Conservation (phyloP, 2,329 filamentous ascomycete species). For the Berkeleyomyces rouxiae region DNA sequence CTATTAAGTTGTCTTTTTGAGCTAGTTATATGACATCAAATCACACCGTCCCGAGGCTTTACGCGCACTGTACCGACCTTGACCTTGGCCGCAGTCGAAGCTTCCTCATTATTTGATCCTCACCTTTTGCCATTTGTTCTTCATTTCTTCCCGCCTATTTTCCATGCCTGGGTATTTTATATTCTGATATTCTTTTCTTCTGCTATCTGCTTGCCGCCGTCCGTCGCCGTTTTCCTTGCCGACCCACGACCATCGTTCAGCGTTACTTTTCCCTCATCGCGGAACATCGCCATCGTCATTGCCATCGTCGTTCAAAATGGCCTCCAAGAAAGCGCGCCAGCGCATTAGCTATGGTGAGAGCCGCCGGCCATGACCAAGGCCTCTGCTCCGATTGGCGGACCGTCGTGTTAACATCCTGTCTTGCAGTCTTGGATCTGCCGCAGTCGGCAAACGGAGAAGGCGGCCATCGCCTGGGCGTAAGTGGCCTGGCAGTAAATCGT, state of each 20-base stretch:
- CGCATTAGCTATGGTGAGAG: constrained; percentile 52
- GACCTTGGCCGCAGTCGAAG: background rate
- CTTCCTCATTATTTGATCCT: background rate
- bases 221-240: background rate
- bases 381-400: background rate
- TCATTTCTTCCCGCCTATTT: background rate
- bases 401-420: background rate
- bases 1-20: background rate
- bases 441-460: constrained; percentile 50
- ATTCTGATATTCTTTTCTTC: background rate
- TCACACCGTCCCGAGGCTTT: background rate
- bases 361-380: constrained; percentile 11
- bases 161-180: background rate
- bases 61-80: background rate
- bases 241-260: background rate
- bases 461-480: constrained; percentile 85
- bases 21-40: background rate
- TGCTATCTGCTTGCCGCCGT: background rate
- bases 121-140: background rate
- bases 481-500: constrained; percentile 77
- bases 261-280: background rate
- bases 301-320: constrained; percentile 29
- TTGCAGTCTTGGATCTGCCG: constrained; percentile 40
- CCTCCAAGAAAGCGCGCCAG: constrained; percentile 47
- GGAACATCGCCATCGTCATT: background rate